Conservation (phyloP, 1,139 yeast species). For the Diutina neorugosa region DNA sequence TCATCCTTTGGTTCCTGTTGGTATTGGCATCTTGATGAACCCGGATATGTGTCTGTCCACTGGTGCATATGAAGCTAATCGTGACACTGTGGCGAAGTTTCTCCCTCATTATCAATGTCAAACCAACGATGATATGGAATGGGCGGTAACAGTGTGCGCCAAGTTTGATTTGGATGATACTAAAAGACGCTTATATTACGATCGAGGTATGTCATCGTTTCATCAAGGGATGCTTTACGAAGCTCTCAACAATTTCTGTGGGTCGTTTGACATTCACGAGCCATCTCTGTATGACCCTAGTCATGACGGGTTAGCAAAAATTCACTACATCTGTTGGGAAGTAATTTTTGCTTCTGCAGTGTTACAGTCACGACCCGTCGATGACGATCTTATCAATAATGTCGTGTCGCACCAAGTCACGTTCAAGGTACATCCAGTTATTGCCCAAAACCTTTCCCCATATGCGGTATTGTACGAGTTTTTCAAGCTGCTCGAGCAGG, state of each 20-base stretch:
- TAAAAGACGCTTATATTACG: constrained; percentile 37
- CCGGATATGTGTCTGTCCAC: constrained; percentile 16
- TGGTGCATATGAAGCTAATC: constrained; percentile 15
- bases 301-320: constrained; percentile 22
- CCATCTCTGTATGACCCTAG: constrained; percentile 10
- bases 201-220: constrained; percentile 27
- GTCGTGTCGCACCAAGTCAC: constrained; percentile 31
- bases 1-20: constrained; percentile 50
- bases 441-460: constrained; percentile 61
- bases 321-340: constrained; percentile 34
- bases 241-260: constrained; percentile 56
- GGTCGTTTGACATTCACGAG: constrained; percentile 33
- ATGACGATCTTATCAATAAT: constrained; percentile 43
- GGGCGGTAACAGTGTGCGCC: constrained; percentile 55
- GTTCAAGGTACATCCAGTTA: constrained; percentile 37
- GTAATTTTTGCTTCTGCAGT: constrained; percentile 48
- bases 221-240: constrained; percentile 41
- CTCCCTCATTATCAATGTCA: constrained; percentile 48
- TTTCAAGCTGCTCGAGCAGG: constrained; percentile 19
- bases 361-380: constrained; percentile 37
- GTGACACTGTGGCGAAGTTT: constrained; percentile 42
- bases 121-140: constrained; percentile 67
- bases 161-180: constrained; percentile 35
- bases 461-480: constrained; percentile 54
- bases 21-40: constrained; percentile 41